These are phyloP conservation scores for Peronospora belbahrii DNA, from an alignment of 352 stramenopile genomes.

Conservation along the genomic window DNA sequence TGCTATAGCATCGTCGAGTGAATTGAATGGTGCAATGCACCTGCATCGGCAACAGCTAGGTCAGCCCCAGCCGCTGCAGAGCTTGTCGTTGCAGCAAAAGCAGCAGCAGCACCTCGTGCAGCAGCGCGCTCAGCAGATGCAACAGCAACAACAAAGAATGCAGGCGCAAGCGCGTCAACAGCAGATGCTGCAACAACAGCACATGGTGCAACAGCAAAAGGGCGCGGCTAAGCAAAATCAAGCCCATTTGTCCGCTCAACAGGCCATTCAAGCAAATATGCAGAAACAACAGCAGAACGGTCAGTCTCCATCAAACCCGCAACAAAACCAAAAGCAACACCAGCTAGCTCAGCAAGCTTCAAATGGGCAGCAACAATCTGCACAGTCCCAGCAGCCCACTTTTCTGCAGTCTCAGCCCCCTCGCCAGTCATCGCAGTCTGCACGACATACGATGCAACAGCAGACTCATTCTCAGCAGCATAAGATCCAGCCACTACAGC, in stretches of 20 bases:
- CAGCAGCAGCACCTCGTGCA: slow-evolving; percentile 45
- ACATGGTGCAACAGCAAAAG: slow-evolving; percentile 35
- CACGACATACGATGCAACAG: slow-evolving; percentile 18
- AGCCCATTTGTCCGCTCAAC: slow-evolving; percentile 13
- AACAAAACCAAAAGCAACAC: slow-evolving; percentile 30
- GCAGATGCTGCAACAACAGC: slow-evolving; percentile 40
- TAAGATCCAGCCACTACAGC: slow-evolving; percentile 4
- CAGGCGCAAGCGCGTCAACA: slow-evolving; percentile 39
- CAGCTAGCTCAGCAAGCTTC: slow-evolving; percentile 20
- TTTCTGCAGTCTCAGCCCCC: slow-evolving; percentile 18
- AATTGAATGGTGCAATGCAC: slow-evolving; percentile 16
- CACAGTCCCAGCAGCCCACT: slow-evolving; percentile 19
- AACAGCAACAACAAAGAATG: slow-evolving; percentile 50
- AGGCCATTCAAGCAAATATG: slow-evolving; percentile 21
- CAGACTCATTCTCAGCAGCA: slow-evolving; percentile 18
- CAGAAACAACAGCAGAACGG: slow-evolving; percentile 21
- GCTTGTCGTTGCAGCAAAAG: slow-evolving; percentile 33
- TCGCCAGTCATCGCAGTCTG: background rate
- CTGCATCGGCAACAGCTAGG: slow-evolving; percentile 28
- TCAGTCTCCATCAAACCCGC: background rate
- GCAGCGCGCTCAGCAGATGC: slow-evolving; percentile 43
- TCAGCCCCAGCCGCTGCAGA: slow-evolving; percentile 13
- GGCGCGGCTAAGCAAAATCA: slow-evolving; percentile 11
- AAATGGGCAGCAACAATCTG: slow-evolving; percentile 9
- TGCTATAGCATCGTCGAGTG: slow-evolving; percentile 8